Evolutionary conservation across 441 rosid genomes (phyloP).

Genomic region (Adansonia madagascariensis): DNA sequence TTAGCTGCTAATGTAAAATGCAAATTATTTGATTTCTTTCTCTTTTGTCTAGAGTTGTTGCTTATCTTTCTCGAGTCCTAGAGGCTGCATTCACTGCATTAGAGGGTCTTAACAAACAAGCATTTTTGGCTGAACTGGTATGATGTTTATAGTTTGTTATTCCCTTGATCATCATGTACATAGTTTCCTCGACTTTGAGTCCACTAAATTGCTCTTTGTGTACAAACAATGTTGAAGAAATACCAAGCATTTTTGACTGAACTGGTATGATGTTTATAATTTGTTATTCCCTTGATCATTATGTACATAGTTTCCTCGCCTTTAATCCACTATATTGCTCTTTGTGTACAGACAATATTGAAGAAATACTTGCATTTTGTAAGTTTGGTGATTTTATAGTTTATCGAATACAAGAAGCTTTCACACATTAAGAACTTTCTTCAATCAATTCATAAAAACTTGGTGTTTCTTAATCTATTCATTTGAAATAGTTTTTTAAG

Average conservation of each 20-base stretch:
- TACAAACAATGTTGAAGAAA: not conserved
- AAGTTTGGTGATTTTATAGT: not conserved
- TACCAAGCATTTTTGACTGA: conserved; percentile 89
- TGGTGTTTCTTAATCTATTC: not conserved
- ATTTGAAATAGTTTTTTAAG: conserved; percentile 12
- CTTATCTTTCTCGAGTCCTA: conserved; percentile 96
- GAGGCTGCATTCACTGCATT: conserved; percentile 95
- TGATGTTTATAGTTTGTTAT: conserved; percentile 27
- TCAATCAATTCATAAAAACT: conserved; percentile 6
- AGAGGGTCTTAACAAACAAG: conserved; percentile 98
- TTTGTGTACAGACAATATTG: not conserved
- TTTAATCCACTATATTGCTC: not conserved
- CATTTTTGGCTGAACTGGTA: conserved; percentile 97
- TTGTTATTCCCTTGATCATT: conserved; percentile 17
- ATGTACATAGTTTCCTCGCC: not conserved
- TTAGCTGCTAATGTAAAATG: not conserved
- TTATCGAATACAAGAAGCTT: conserved; percentile 5
- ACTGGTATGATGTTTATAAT: conserved; percentile 60
- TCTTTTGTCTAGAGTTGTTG: conserved; percentile 70
- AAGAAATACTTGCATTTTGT: not conserved
- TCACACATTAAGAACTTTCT: not conserved
- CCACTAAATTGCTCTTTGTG: not conserved
- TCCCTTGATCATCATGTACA: not conserved
- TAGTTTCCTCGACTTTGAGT: not conserved
- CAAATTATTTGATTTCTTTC: not conserved